Evolutionary conservation across 202 grass and related monocot species (phyloP).

Genomic region (Schoenoplectus tabernaemontani): DNA sequence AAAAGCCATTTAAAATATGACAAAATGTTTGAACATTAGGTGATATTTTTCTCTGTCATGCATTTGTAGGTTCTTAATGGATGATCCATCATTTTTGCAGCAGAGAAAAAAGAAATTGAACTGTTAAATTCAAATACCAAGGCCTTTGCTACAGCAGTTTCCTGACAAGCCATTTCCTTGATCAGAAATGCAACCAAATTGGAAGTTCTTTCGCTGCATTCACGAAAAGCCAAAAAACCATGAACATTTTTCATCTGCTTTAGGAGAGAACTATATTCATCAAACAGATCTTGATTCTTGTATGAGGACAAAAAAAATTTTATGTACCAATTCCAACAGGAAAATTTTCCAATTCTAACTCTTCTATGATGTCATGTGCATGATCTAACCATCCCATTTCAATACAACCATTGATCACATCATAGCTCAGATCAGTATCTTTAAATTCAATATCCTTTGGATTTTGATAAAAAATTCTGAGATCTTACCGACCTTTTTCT

Average conservation of each 20-base stretch:
- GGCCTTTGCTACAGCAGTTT: constrained; percentile 23
- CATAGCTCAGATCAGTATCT: constrained; percentile 30
- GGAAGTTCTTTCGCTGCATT: constrained; percentile 25
- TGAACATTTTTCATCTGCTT: constrained; percentile 61
- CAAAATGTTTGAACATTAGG: constrained; percentile 58
- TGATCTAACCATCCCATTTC: constrained; percentile 66
- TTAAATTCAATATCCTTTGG: constrained; percentile 13
- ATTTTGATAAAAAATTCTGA: constrained; percentile 48
- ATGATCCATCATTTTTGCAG: constrained; percentile 93
- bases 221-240: constrained; percentile 28
- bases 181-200: constrained; percentile 48
- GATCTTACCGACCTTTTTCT: constrained; percentile 41
- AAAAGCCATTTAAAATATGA: constrained; percentile 63
- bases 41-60: constrained; percentile 68
- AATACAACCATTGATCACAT: constrained; percentile 54
- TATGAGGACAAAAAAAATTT: constrained; percentile 58
- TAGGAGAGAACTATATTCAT: constrained; percentile 52
- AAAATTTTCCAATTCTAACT: constrained; percentile 44
- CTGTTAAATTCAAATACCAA: constrained; percentile 57
- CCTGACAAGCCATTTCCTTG: constrained; percentile 34
- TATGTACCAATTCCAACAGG: constrained; percentile 38
- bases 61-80: constrained; percentile 62
- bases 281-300: constrained; percentile 37
- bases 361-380: constrained; percentile 71
- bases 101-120: constrained; percentile 85